Evolutionary conservation across 2,329 filamentous ascomycete species (phyloP).

Genomic region (Pyricularia sp.): DNA sequence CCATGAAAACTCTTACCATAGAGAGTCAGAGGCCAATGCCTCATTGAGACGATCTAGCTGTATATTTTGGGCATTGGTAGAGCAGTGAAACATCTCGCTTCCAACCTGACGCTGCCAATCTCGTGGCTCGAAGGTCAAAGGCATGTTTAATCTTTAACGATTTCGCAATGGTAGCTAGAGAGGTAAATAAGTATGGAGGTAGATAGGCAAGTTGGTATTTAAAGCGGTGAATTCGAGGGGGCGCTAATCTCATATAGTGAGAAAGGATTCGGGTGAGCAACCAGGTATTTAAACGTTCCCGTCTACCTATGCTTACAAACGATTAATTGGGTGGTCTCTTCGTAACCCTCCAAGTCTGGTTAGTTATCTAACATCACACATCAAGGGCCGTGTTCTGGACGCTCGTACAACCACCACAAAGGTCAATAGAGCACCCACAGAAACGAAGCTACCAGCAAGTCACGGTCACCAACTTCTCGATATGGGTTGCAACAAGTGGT

Average conservation of each 20-base stretch:
- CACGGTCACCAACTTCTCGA: not conserved
- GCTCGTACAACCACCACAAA: not conserved
- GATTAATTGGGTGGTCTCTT: too few species aligned
- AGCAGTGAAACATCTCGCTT: slow-evolving; percentile 45
- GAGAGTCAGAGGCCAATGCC: slow-evolving; percentile 34
- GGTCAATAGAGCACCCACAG: not conserved
- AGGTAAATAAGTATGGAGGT: too few species aligned
- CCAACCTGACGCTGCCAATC: slow-evolving; percentile 33
- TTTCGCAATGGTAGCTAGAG: not conserved
- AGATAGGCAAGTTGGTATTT: too few species aligned
- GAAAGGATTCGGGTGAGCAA: too few species aligned
- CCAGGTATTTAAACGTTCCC: too few species aligned
- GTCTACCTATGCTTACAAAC: too few species aligned
- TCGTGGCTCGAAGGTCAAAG: slow-evolving; percentile 10
- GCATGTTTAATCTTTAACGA: not conserved
- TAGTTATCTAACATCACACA: too few species aligned
- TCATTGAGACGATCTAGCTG: slow-evolving; percentile 43
- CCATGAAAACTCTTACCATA: slow-evolving; percentile 5
- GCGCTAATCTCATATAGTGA: too few species aligned
- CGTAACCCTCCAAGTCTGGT: too few species aligned
- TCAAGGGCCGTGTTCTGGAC: too few species aligned
- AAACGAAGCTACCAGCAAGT: not conserved
- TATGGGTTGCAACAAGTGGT: not conserved
- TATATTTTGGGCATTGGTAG: slow-evolving; percentile 47
- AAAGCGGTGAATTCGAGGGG: too few species aligned